These are phyloP conservation scores for Saccharum officinarum DNA, from an alignment of 176 grass and related monocot species.

Conservation along the genomic window DNA sequence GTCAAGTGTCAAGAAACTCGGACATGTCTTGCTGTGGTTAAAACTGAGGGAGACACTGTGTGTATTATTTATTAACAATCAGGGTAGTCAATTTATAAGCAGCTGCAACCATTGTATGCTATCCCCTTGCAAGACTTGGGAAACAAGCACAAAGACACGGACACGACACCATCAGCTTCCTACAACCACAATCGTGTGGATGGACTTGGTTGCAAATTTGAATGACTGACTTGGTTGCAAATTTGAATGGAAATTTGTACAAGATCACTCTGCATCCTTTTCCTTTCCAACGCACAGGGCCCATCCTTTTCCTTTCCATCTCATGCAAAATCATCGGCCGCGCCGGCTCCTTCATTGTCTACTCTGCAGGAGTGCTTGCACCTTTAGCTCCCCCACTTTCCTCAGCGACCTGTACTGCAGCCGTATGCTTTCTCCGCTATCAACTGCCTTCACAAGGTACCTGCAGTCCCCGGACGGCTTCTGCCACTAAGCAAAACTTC, in stretches of 20 bases:
- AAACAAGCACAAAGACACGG: not conserved
- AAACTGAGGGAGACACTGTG: too few relatives aligned
- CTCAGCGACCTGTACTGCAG: slow-evolving; percentile 73
- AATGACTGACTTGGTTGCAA: not conserved
- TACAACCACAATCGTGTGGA: not conserved
- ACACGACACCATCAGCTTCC: not conserved
- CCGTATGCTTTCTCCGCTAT: slow-evolving; percentile 68
- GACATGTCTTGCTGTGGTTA: too few relatives aligned
- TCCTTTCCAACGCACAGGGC: too few relatives aligned
- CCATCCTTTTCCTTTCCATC: too few relatives aligned
- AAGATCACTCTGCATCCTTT: too few relatives aligned
- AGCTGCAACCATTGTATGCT: too few relatives aligned
- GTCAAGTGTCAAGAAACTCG: too few relatives aligned
- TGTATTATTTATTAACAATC: too few relatives aligned
- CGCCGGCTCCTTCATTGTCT: not conserved
- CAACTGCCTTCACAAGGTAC: slow-evolving; percentile 77
- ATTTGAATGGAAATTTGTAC: not conserved
- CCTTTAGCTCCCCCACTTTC: slow-evolving; percentile 39
- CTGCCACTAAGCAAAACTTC: slow-evolving; percentile 11
- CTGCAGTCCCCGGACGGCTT: slow-evolving; percentile 18
- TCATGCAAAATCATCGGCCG: not conserved
- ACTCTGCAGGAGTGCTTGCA: slow-evolving; percentile 1
- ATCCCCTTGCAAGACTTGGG: not conserved
- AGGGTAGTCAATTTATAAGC: too few relatives aligned
- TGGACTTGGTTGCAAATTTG: not conserved